A percentile compares a stretch with the other conserved stretches of the same genome.
Evolutionary conservation across 768 basidiomycete species (phyloP).

Genomic region (Termitomyces sp.): DNA sequence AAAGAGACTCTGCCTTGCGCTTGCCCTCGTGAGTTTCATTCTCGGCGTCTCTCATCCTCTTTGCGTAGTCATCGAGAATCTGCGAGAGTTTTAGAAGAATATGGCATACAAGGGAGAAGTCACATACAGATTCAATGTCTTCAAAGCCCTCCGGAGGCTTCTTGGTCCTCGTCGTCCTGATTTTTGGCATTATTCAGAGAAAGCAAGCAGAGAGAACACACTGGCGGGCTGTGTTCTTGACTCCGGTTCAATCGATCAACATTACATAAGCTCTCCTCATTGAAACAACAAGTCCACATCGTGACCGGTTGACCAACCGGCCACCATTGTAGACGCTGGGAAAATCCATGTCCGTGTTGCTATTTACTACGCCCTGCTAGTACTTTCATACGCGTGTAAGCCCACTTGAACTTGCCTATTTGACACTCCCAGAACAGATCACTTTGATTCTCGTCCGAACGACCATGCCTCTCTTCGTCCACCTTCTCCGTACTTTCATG

Average conservation of each 20-base stretch:
- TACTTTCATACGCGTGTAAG: constrained; percentile 11
- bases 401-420: not conserved
- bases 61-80: constrained; percentile 97
- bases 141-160: constrained; percentile 94
- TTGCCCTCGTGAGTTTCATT: constrained; percentile 99
- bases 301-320: constrained; percentile 4
- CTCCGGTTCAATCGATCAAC: constrained; percentile 7
- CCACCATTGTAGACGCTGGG: constrained; percentile 5
- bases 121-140: constrained; percentile 77
- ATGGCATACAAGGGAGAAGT: not conserved
- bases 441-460: not conserved
- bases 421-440: not conserved
- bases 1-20: constrained; percentile 86
- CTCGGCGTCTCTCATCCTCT: constrained; percentile 99
- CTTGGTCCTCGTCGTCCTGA: constrained; percentile 90
- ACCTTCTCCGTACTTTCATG: constrained; percentile 62
- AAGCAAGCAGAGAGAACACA: not conserved
- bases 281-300: constrained; percentile 9
- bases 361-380: constrained; percentile 1
- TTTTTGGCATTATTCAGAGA: constrained; percentile 76
- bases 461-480: constrained; percentile 67
- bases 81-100: constrained; percentile 24
- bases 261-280: constrained; percentile 14
- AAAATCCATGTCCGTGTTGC: constrained; percentile 11
- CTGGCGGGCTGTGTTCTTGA: not conserved